Conservation (phyloP, 768 basidiomycete species). For the Suillus luteus region DNA sequence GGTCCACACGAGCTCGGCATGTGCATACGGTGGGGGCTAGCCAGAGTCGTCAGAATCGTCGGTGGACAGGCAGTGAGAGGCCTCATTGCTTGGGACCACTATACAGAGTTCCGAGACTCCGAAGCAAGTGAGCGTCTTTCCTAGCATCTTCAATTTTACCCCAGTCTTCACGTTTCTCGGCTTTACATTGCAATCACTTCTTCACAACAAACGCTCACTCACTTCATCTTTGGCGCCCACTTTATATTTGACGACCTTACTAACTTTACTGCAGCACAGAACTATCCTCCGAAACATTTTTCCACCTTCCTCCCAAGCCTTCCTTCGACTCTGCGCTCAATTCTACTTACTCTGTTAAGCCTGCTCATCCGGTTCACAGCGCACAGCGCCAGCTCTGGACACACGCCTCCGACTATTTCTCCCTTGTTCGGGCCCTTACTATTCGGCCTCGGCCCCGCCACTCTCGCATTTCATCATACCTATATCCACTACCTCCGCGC, state of each 20-base stretch:
- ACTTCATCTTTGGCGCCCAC: neutral
- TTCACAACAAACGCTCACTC: slow-evolving; percentile 6
- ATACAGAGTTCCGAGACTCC: slow-evolving; percentile 76
- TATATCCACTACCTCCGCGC: slow-evolving; percentile 78
- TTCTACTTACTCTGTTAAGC: slow-evolving; percentile 72
- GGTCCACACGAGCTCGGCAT: slow-evolving; percentile 88
- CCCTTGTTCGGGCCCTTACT: slow-evolving; percentile 87
- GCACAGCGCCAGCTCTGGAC: slow-evolving; percentile 81
- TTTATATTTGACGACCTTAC: slow-evolving; percentile 4
- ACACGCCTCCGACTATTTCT: slow-evolving; percentile 88
- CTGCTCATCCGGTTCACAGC: slow-evolving; percentile 83
- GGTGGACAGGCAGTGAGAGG: slow-evolving; percentile 79
- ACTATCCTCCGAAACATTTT: slow-evolving; percentile 76
- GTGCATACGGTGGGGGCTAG: slow-evolving; percentile 91
- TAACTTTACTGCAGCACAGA: slow-evolving; percentile 40
- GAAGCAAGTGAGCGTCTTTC: slow-evolving; percentile 68
- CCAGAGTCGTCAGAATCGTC: slow-evolving; percentile 70
- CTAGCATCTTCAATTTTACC: slow-evolving; percentile 15
- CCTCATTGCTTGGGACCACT: slow-evolving; percentile 82
- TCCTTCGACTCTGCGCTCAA: slow-evolving; percentile 53
- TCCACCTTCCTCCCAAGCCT: slow-evolving; percentile 61
- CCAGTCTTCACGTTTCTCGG: slow-evolving; percentile 25
- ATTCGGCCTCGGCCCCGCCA: slow-evolving; percentile 71
- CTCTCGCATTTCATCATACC: slow-evolving; percentile 53
- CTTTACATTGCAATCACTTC: slow-evolving; percentile 17